These are phyloP conservation scores for Diplodia mutila DNA, from an alignment of 2,329 filamentous ascomycete genomes.

Conservation along the genomic window DNA sequence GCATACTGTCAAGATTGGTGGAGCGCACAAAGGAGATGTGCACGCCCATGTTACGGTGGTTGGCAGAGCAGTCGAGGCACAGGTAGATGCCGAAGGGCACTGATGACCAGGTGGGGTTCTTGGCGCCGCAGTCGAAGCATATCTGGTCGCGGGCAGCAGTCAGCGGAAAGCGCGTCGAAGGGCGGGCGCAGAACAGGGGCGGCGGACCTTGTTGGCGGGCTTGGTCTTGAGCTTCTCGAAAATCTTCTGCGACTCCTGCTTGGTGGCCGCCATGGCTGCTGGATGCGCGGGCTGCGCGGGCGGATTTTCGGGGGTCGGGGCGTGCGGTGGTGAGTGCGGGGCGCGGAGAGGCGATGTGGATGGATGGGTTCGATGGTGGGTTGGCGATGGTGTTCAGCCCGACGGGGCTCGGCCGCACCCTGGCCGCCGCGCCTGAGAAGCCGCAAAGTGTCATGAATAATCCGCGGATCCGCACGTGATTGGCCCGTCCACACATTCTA, in stretches of 20 bases:
- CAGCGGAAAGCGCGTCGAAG: neutral
- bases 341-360: neutral
- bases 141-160: conserved; percentile 58
- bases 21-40: conserved; percentile 99
- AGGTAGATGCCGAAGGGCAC: conserved; percentile 97
- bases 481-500: neutral
- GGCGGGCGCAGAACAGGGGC: conserved; percentile 18
- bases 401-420: conserved; percentile 8
- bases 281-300: conserved; percentile 1
- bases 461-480: conserved; percentile 10
- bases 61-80: conserved; percentile 95
- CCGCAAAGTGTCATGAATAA: conserved; percentile 25
- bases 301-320: neutral
- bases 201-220: conserved; percentile 84
- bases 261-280: conserved; percentile 69
- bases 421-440: conserved; percentile 8
- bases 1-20: conserved; percentile 95
- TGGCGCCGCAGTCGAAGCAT: conserved; percentile 97
- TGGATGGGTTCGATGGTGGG: conserved; percentile 11
- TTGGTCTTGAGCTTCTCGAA: conserved; percentile 97
- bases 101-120: conserved; percentile 98
- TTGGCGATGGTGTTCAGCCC: conserved; percentile 21
- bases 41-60: conserved; percentile 96
- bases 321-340: conserved; percentile 6
- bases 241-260: conserved; percentile 93